Evolutionary conservation across 208 protist species (phyloP), one percentile per base, ranked within the genome.

Genomic region (Crithidia fasciculata): DNA sequence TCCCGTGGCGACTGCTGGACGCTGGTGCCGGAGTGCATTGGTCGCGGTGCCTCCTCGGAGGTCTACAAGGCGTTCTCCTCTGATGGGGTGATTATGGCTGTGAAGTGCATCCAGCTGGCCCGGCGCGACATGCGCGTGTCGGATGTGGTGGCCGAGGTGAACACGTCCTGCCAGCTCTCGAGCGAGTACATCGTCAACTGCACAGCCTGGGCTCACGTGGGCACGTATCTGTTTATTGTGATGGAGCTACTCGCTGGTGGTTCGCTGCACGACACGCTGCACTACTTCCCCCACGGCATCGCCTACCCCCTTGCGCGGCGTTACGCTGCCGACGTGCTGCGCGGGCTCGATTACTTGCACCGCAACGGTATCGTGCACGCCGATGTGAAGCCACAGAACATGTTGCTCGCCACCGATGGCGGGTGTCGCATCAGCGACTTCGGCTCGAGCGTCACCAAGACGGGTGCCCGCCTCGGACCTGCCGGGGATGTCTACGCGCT

Each of bases 311-410:
- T 88, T 10, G 76, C 83, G 39, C 75, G 75, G 56, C 78, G 80
- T 39, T 93, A 94, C 70, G 63, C 86, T 12, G 55, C 50, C 2
- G 86, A 92, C 71, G 74, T 82, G 6, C 78, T 95, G 37, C 76
- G 85, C 10, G 92, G 91, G 2, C 77, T 98, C 37, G 71, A 69
- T 8, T 95, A 96, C 78, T 72, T 98, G 55, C 94, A 97, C 82
- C 50, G 76, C 8, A 72, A 86, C 66, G 65, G 83, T 50, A 84
- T 96, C 76, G 75, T 95, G 19, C 95, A 97, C 79, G 82, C 90
- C 36, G 91, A 97, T 69, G 61, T 98, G 45, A 98, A 98, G 80
- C 91, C 90, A 37, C 88, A 93, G 58, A 98, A 98, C 82, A 82
- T 96, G 47, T 77, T 98, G 4, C 79, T 98, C 40, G 70, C 74